Evolutionary conservation across 2,329 filamentous ascomycete genomes (phyloP).

Genomic region (Colletotrichum navitas): DNA sequence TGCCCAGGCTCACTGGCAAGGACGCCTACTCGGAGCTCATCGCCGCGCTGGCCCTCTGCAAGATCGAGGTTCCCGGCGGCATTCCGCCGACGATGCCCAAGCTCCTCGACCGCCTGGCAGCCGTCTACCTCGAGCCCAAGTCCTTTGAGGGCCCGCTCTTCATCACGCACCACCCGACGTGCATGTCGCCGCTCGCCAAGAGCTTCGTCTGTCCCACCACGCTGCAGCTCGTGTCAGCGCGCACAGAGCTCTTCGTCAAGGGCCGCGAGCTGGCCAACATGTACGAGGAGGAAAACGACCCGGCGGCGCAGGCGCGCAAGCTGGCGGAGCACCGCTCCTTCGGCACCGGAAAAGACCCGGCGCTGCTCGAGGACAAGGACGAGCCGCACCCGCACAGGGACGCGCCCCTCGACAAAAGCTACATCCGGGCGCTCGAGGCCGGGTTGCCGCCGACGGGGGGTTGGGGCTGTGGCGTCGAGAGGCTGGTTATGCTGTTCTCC

Average conservation of each 20-base stretch:
- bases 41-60: slow-evolving; percentile 66
- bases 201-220: slow-evolving; percentile 79
- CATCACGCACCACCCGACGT: slow-evolving; percentile 89
- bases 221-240: slow-evolving; percentile 80
- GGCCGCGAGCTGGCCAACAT: slow-evolving; percentile 91
- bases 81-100: slow-evolving; percentile 70
- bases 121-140: slow-evolving; percentile 81
- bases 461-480: slow-evolving; percentile 94
- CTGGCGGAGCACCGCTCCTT: slow-evolving; percentile 70
- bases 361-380: slow-evolving; percentile 43
- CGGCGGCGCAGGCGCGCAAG: slow-evolving; percentile 86
- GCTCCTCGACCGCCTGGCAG: slow-evolving; percentile 85
- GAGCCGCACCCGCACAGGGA: slow-evolving; percentile 54
- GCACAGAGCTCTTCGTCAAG: slow-evolving; percentile 86
- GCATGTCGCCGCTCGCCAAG: slow-evolving; percentile 92
- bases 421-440: slow-evolving; percentile 86
- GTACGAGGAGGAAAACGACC: slow-evolving; percentile 98
- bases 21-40: slow-evolving; percentile 71
- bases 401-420: slow-evolving; percentile 78
- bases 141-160: slow-evolving; percentile 80
- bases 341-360: slow-evolving; percentile 48
- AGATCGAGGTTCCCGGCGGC: slow-evolving; percentile 72
- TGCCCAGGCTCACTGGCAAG: slow-evolving; percentile 72
- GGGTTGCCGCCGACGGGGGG: slow-evolving; percentile 95
- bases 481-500: slow-evolving; percentile 90